phyloP scores from a whole-genome alignment of 495 filamentous ascomycete species.

The Penicillium angulare region DNA sequence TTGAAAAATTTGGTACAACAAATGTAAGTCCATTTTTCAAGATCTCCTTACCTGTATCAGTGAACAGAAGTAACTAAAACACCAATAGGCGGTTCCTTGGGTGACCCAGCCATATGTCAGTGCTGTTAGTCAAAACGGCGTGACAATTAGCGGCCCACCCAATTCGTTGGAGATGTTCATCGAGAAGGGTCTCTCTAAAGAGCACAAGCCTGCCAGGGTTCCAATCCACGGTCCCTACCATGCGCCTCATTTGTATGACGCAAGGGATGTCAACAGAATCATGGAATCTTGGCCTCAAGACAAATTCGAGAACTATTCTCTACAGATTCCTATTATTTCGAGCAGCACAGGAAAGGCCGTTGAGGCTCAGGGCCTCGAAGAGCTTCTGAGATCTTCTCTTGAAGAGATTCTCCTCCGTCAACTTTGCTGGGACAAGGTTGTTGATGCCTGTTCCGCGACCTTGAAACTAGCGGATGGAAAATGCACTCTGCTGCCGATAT shows the following conservation, averaged over 20 bases:
- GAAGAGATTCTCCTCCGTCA: slow-evolving; percentile 59
- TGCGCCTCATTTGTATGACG: slow-evolving; percentile 67
- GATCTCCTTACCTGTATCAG: not conserved
- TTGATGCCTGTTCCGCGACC: slow-evolving; percentile 49
- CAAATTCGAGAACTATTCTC: slow-evolving; percentile 43
- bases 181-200: slow-evolving; percentile 48
- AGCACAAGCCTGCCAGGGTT: slow-evolving; percentile 58
- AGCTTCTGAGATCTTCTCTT: slow-evolving; percentile 51
- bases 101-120: slow-evolving; percentile 71
- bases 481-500: slow-evolving; percentile 53
- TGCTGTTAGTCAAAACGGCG: slow-evolving; percentile 63
- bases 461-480: slow-evolving; percentile 22
- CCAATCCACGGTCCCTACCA: slow-evolving; percentile 82
- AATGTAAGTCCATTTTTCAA: slow-evolving; percentile 39
- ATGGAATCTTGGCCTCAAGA: slow-evolving; percentile 38
- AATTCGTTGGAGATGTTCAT: slow-evolving; percentile 58
- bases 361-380: slow-evolving; percentile 42
- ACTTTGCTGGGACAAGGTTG: slow-evolving; percentile 56
- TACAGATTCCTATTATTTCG: slow-evolving; percentile 58
- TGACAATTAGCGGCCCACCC: slow-evolving; percentile 81
- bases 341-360: slow-evolving; percentile 51
- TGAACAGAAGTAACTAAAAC: slow-evolving; percentile 21
- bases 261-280: slow-evolving; percentile 60
- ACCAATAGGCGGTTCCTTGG: slow-evolving; percentile 53
- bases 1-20: slow-evolving; percentile 32